Conservation (phyloP, 257 asterid genomes). For the Mitragyna speciosa region DNA sequence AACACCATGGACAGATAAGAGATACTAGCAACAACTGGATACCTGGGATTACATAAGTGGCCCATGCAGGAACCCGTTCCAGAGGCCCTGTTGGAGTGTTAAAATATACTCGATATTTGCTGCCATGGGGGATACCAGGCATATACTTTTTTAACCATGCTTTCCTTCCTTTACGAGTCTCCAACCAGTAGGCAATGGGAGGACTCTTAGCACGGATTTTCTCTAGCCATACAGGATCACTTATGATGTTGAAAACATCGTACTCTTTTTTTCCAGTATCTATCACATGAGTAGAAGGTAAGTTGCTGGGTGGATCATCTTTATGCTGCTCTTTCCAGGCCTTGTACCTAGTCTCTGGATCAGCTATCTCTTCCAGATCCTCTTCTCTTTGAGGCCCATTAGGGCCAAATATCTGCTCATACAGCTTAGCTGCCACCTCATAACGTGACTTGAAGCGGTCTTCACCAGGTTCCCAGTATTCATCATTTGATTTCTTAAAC, state of each 20-base stretch:
- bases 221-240: slow-evolving; percentile 72
- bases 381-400: slow-evolving; percentile 97
- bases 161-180: slow-evolving; percentile 90
- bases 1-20: slow-evolving; percentile 19
- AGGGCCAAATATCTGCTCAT: slow-evolving; percentile 95
- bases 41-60: slow-evolving; percentile 94
- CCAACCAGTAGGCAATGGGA: slow-evolving; percentile 92
- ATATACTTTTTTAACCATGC: slow-evolving; percentile 86
- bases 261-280: slow-evolving; percentile 60
- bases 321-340: slow-evolving; percentile 94
- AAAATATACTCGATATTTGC: slow-evolving; percentile 83
- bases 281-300: slow-evolving; percentile 83
- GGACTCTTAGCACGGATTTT: slow-evolving; percentile 71
- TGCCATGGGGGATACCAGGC: slow-evolving; percentile 92
- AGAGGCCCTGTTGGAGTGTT: slow-evolving; percentile 91
- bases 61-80: slow-evolving; percentile 99
- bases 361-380: slow-evolving; percentile 81
- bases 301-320: slow-evolving; percentile 83
- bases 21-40: slow-evolving; percentile 28
- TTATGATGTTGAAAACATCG: slow-evolving; percentile 52
- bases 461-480: slow-evolving; percentile 99
- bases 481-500: slow-evolving; percentile 73
- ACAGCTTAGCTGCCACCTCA: slow-evolving; percentile 77
- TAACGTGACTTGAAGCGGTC: slow-evolving; percentile 71
- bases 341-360: slow-evolving; percentile 78